phyloP scores from a whole-genome alignment of 129 eudicot genomes.

The Tagetes erecta region DNA sequence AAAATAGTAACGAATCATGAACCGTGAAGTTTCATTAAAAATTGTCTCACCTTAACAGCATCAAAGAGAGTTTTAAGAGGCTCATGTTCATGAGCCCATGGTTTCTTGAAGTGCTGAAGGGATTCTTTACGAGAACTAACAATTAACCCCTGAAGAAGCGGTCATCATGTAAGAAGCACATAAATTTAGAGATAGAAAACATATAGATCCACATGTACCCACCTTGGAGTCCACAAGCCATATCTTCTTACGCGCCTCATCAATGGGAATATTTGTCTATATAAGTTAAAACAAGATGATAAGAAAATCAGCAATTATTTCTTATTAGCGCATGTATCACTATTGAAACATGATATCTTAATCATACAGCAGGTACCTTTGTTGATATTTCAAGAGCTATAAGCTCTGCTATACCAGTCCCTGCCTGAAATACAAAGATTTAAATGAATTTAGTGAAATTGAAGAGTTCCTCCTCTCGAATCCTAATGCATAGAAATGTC shows the following conservation, averaged over 20 bases:
- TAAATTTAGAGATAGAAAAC: neutral
- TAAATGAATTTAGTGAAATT: neutral
- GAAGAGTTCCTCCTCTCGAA: slow-evolving; percentile 5
- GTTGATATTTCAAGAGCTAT: slow-evolving; percentile 94
- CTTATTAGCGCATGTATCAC: neutral
- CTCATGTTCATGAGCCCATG: slow-evolving; percentile 95
- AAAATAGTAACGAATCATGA: neutral
- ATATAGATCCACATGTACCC: slow-evolving; percentile 16
- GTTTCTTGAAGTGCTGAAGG: slow-evolving; percentile 87
- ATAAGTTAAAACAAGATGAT: neutral
- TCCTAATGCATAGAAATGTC: neutral
- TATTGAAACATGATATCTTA: slow-evolving; percentile 3
- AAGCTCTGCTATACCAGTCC: slow-evolving; percentile 92
- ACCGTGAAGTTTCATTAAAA: neutral
- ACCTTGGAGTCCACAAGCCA: slow-evolving; percentile 98
- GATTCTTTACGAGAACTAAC: slow-evolving; percentile 80
- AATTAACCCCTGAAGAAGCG: slow-evolving; percentile 68
- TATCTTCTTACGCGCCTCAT: slow-evolving; percentile 86
- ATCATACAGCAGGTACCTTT: slow-evolving; percentile 46
- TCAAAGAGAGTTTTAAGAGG: slow-evolving; percentile 68
- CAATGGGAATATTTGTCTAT: slow-evolving; percentile 64
- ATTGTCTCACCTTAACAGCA: slow-evolving; percentile 69
- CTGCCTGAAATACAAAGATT: slow-evolving; percentile 58
- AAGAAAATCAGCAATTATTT: slow-evolving; percentile 14
- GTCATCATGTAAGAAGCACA: slow-evolving; percentile 21